Evolutionary conservation across 2,329 filamentous ascomycete species (phyloP).

Genomic region (Aspergillus sp.): DNA sequence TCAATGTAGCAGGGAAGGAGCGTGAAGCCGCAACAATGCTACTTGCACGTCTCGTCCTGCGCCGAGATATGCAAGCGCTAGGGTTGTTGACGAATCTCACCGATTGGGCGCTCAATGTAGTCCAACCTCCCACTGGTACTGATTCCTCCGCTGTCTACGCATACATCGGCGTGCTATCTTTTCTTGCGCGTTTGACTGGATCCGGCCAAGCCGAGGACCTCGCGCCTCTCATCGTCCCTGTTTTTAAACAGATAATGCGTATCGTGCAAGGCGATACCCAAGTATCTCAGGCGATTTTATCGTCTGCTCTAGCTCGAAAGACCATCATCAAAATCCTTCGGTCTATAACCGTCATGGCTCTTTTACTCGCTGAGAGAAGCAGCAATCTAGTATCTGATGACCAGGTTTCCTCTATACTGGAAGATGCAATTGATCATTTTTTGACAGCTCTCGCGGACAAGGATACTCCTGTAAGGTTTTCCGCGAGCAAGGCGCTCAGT

Average conservation of each 20-base stretch:
- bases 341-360: constrained; percentile 66
- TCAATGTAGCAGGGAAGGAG: constrained; percentile 79
- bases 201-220: constrained; percentile 75
- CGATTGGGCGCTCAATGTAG: constrained; percentile 65
- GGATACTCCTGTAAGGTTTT: constrained; percentile 85
- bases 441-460: constrained; percentile 78
- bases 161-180: constrained; percentile 75
- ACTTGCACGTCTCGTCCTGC: constrained; percentile 76
- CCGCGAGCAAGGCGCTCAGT: constrained; percentile 89
- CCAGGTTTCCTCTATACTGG: constrained; percentile 58
- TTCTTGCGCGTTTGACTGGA: constrained; percentile 71
- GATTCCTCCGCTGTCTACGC: constrained; percentile 62
- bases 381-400: constrained; percentile 29
- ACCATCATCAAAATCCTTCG: constrained; percentile 81
- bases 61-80: constrained; percentile 82
- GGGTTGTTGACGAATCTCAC: constrained; percentile 69
- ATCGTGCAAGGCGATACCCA: constrained; percentile 56
- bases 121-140: constrained; percentile 50
- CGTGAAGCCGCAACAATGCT: constrained; percentile 82
- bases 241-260: constrained; percentile 65
- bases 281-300: constrained; percentile 57
- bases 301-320: constrained; percentile 79
- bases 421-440: constrained; percentile 78
- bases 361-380: constrained; percentile 51
- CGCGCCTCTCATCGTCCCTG: constrained; percentile 61